Base-by-base conservation (phyloP, 106 monocot species). In the Dioscorea dumetorum region DNA sequence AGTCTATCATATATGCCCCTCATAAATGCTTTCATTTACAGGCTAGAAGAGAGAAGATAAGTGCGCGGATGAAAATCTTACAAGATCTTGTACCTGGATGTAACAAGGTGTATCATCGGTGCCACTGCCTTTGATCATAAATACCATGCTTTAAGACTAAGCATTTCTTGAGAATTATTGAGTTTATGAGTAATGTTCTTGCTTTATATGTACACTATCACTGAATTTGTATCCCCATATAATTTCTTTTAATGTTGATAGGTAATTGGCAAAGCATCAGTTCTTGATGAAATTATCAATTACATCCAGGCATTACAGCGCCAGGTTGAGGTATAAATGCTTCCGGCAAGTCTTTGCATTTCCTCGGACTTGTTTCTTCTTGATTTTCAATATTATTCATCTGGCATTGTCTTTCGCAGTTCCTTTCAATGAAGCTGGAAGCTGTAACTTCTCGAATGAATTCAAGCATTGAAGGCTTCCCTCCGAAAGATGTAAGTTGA, bases 281-380 rank as follows among this genome's bases (percentile, higher is more conserved):
- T 90, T 85, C 90, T 90, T 15, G 90, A 90, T 68, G 90, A 90
- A 72, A 90, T 90, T 28, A 90, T 90, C 69, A 90, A 90, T 63
- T 90, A 90, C 53, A 85, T 90, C 12, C 90, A 90, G 78, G 85
- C 85, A 18, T 70, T 90, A 61, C 90, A 90, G 56, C 77, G 85
- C 20, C 90, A 90, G 73, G 90, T 90, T 15, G 90, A 90, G 85
- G 90, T 90, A 70, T 17, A 15, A 52, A 48, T 34, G 24, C 35
- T 57, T 22, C 61, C 13, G 5, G 17, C 54, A 54, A 12, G 9
- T 8, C 0, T 54, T 54, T 54, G 41, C 24, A 48, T 24, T 48
- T 54, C 19, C 19, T 54, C 12, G 13, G 54, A 54, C 19, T 14
- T 54, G 54, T 51, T 51, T 17, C 19, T 15, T 18, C 4, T 54